Evolutionary conservation across 306 rosid species (phyloP).

Genomic region (Cucumis melo): DNA sequence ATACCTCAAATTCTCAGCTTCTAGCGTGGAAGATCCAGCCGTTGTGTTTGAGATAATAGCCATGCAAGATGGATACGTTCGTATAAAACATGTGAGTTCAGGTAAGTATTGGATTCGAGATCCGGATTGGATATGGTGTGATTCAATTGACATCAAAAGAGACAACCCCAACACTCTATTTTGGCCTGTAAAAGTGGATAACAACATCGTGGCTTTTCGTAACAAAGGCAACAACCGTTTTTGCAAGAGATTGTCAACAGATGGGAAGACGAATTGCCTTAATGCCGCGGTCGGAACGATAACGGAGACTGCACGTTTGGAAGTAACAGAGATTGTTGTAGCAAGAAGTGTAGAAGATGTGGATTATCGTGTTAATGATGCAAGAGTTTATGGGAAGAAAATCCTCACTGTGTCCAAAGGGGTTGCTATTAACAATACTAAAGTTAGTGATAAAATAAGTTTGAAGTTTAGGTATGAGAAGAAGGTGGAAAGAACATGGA

Average conservation of each 20-base stretch:
- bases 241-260: background rate
- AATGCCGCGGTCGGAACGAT: background rate
- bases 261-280: background rate
- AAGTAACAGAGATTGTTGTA: background rate
- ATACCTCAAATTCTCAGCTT: background rate
- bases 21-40: background rate
- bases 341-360: background rate
- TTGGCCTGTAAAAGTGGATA: background rate
- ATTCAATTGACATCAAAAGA: background rate
- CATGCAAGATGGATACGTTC: background rate
- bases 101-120: background rate
- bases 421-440: background rate
- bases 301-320: background rate
- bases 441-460: background rate
- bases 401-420: background rate
- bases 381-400: background rate
- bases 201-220: background rate
- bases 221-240: background rate
- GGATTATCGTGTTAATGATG: background rate
- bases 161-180: background rate
- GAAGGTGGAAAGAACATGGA: background rate
- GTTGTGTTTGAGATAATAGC: background rate
- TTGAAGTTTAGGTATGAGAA: background rate
- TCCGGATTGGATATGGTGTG: background rate
- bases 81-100: background rate